Evolutionary conservation across 2,329 filamentous ascomycete genomes (phyloP), one percentile per base, ranked within the genome.

Genomic region (Trichoderma arundinaceum): DNA sequence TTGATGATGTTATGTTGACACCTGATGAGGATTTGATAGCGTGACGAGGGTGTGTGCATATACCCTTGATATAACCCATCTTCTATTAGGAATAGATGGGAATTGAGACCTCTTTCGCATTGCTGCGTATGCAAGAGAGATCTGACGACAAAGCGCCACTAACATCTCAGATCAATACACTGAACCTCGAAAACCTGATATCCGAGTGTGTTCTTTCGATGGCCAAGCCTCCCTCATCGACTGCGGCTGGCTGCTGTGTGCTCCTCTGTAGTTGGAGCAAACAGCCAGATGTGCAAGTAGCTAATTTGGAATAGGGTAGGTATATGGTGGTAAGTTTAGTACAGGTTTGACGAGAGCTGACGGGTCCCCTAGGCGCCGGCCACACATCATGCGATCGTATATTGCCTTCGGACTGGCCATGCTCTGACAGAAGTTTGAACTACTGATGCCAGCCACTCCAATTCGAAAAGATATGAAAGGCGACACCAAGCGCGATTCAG

Each of bases 91-190:
- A 52, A 53, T 35, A 8, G 38, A 44, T 28, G 57, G 39, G 2
- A 41, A 1, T 19, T 41, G 17, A 52, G 59, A 32, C 44, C 38
- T 52, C 48, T 35, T 53, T 22, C 59, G 33, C 38, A 53, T 44
- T 35, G 38, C 32, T 52, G 59, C 48, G 22, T 19, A 53, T 62
- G 59, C 59, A 52, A 53, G 59, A 53, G 48, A 62, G 22, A 62
- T 62, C 48, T 62, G 59, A 62, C 48, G 15, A 53, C 28, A 12
- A 17, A 44, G 39, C 44, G 48, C 48, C 48, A 44, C 35, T 53
- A 52, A 53, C 48, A 62, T 62, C 46, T 62, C 59, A 62, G 46
- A 62, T 62, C 48, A 53, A 19, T 44, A 33, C 32, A 22, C 17
- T 33, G 38, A 12, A 17, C 19, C 17, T 32, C 17, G 46, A 35